These are phyloP conservation scores for Ricinus communis DNA, from an alignment of 345 rosid genomes.

Conservation along the genomic window DNA sequence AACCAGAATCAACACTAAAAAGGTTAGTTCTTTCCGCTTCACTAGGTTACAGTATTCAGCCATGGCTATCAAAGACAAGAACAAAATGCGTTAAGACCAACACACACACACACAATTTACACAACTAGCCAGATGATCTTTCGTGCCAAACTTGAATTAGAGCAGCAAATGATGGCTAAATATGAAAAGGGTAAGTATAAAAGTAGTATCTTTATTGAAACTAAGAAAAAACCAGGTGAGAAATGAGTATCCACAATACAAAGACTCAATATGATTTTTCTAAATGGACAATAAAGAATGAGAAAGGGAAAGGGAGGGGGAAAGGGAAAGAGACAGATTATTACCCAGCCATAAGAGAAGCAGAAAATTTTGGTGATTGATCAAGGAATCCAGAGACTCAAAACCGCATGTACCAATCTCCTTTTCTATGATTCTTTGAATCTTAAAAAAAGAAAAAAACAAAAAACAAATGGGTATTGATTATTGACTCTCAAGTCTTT, in stretches of 20 bases:
- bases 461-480: not conserved
- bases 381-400: not conserved
- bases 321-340: too few relatives aligned
- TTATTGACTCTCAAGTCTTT: not conserved
- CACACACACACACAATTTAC: not conserved
- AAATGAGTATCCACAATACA: not conserved
- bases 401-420: not conserved
- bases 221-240: not conserved
- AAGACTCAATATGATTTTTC: not conserved
- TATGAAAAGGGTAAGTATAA: constrained; percentile 5
- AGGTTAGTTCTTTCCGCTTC: not conserved
- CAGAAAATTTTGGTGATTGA: not conserved
- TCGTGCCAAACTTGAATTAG: not conserved
- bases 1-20: not conserved
- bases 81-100: not conserved
- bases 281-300: not conserved
- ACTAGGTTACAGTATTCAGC: not conserved
- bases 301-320: too few relatives aligned
- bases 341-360: constrained; percentile 26
- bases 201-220: not conserved
- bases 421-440: not conserved
- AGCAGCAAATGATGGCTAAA: not conserved
- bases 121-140: not conserved
- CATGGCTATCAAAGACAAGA: not conserved
- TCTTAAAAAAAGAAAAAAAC: not conserved